A percentile compares a stretch with the other conserved stretches of the same genome.
Evolutionary conservation across 495 filamentous ascomycete species (phyloP).

Genomic region (Usnea hakonensis): DNA sequence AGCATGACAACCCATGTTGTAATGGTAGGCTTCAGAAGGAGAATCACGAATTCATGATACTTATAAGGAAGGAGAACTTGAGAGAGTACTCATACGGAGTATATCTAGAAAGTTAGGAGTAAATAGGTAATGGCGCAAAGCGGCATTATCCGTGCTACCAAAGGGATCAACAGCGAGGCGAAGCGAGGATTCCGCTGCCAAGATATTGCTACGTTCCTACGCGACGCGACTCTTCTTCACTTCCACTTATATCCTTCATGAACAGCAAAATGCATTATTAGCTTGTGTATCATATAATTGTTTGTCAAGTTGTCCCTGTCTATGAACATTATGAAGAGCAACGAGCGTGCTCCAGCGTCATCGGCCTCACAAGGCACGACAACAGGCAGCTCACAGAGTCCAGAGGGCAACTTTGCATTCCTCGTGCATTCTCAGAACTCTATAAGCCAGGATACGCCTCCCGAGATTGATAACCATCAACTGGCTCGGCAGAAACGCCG

Average conservation of each 20-base stretch:
- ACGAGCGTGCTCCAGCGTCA: not conserved
- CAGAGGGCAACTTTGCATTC: conserved; percentile 48
- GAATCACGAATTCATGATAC: no score
- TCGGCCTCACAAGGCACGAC: conserved; percentile 6
- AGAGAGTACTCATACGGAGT: no score
- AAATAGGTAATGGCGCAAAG: conserved; percentile 3
- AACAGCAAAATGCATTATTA: conserved; percentile 1
- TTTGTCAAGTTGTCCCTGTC: not conserved
- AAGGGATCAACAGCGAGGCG: conserved; percentile 4
- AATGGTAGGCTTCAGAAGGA: not conserved
- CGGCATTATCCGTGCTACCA: conserved; percentile 13
- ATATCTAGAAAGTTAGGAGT: no score
- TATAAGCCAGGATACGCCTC: conserved; percentile 52
- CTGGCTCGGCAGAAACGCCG: conserved; percentile 61
- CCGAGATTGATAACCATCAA: conserved; percentile 59
- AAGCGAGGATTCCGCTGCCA: conserved; percentile 10
- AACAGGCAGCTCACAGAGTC: conserved; percentile 3
- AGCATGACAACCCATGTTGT: not conserved
- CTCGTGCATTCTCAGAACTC: conserved; percentile 62
- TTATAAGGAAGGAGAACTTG: not conserved
- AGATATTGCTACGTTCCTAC: not conserved
- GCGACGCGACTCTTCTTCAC: conserved; percentile 9
- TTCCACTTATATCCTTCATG: not conserved
- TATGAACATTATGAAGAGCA: conserved; percentile 9
- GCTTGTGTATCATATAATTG: not conserved